phyloP scores from a whole-genome alignment of 192 early-diverging fungal genomes.

The Oehlia diaphana region DNA sequence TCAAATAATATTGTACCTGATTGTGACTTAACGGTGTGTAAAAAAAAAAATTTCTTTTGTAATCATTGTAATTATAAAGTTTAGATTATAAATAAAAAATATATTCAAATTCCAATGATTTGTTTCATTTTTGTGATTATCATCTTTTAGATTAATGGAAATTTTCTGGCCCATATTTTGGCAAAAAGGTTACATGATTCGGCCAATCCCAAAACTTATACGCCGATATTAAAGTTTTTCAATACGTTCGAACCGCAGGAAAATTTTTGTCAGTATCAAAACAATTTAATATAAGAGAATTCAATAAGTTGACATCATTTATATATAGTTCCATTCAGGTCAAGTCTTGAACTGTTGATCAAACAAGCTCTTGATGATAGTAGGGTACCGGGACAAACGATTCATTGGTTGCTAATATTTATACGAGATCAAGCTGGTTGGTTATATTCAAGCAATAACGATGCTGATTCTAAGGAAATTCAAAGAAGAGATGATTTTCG shows the following conservation, averaged over 20 bases:
- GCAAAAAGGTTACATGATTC: constrained; percentile 1
- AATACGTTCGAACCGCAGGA: background rate
- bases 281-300: background rate
- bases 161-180: background rate
- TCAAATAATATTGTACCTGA: constrained; percentile 13
- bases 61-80: background rate
- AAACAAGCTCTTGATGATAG: background rate
- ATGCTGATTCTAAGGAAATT: background rate
- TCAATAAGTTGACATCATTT: background rate
- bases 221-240: constrained; percentile 13
- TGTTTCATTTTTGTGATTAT: background rate
- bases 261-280: background rate
- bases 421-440: constrained; percentile 7
- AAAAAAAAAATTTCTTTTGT: background rate
- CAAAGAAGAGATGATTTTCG: background rate
- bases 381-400: background rate
- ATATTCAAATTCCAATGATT: background rate
- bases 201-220: background rate
- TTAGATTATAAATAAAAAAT: background rate
- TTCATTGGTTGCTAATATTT: constrained; percentile 16
- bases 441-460: background rate
- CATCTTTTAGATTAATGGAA: background rate
- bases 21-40: constrained; percentile 1
- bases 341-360: constrained; percentile 3
- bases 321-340: constrained; percentile 8